phyloP scores from a whole-genome alignment of 2,329 filamentous ascomycete species.

The Byssoonygena ceratinophila region DNA sequence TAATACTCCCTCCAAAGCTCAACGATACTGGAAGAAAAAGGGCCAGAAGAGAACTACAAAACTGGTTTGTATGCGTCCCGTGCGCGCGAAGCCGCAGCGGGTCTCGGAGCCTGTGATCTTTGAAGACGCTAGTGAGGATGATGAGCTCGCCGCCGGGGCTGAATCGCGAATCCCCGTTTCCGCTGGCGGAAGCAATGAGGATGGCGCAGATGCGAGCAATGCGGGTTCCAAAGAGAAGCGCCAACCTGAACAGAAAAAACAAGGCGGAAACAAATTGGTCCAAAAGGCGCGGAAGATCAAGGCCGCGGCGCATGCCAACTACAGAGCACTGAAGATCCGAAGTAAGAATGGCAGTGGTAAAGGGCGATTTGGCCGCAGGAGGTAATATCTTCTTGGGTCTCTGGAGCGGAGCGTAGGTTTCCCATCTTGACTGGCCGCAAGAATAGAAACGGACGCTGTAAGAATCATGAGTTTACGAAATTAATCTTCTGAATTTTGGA shows the following conservation, averaged over 20 bases:
- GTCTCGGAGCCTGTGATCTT: constrained; percentile 18
- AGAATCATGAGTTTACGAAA: too few relatives aligned
- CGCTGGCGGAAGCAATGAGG: not conserved
- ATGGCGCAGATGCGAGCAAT: constrained; percentile 13
- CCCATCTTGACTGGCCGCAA: too few relatives aligned
- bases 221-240: not conserved
- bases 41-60: constrained; percentile 42
- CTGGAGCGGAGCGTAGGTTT: not conserved
- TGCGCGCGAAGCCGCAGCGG: constrained; percentile 25
- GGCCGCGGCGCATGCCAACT: constrained; percentile 40
- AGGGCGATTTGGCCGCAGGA: constrained; percentile 32
- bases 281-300: constrained; percentile 32
- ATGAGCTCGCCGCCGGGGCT: constrained; percentile 24
- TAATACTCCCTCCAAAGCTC: constrained; percentile 9
- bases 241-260: constrained; percentile 14
- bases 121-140: constrained; percentile 21
- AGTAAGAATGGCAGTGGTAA: constrained; percentile 29
- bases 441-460: too few relatives aligned
- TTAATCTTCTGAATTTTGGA: too few relatives aligned
- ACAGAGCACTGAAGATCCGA: constrained; percentile 39
- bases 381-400: constrained; percentile 11
- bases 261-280: constrained; percentile 6
- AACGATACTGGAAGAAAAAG: constrained; percentile 37
- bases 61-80: constrained; percentile 36
- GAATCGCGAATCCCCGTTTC: constrained; percentile 22